A percentile compares a stretch with the other conserved stretches of the same genome.
These are phyloP conservation scores for Lentinula sp. DNA, from an alignment of 768 basidiomycete species.

Conservation along the genomic window DNA sequence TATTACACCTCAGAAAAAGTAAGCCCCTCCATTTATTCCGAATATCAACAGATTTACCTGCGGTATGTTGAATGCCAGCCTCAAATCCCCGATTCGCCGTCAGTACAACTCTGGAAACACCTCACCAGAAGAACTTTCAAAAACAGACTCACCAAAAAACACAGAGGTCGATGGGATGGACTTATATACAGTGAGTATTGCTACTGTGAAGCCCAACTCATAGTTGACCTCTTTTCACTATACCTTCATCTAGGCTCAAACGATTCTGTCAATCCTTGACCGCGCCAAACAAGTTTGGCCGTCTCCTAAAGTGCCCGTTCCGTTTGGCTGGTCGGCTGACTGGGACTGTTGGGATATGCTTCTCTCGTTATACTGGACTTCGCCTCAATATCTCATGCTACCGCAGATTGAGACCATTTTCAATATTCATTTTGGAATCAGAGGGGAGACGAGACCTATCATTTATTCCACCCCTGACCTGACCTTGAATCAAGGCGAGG, in stretches of 20 bases:
- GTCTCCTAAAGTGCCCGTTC: conserved; percentile 13
- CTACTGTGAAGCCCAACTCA: too few species aligned
- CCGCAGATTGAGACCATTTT: conserved; percentile 30
- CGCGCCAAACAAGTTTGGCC: conserved; percentile 29
- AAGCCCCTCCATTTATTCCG: neutral
- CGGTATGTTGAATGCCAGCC: too few species aligned
- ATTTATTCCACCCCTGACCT: conserved; percentile 16
- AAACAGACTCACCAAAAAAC: neutral
- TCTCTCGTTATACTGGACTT: conserved; percentile 25
- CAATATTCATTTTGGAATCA: conserved; percentile 23
- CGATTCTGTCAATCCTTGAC: conserved; percentile 1
- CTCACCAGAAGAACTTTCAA: neutral
- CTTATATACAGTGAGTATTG: neutral
- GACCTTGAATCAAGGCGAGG: neutral
- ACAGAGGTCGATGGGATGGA: neutral
- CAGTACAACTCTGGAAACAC: neutral
- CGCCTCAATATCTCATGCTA: conserved; percentile 28
- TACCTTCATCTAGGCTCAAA: neutral
- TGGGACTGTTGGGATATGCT: conserved; percentile 24
- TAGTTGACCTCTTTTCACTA: neutral
- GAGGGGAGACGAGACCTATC: conserved; percentile 25
- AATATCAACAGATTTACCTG: neutral
- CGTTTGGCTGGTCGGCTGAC: conserved; percentile 23
- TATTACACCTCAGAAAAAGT: neutral
- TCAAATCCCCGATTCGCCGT: neutral